Evolutionary conservation across 164 flowering plant species (phyloP), one percentile per base, ranked within the genome.

Genomic region (Akebia trifoliata): DNA sequence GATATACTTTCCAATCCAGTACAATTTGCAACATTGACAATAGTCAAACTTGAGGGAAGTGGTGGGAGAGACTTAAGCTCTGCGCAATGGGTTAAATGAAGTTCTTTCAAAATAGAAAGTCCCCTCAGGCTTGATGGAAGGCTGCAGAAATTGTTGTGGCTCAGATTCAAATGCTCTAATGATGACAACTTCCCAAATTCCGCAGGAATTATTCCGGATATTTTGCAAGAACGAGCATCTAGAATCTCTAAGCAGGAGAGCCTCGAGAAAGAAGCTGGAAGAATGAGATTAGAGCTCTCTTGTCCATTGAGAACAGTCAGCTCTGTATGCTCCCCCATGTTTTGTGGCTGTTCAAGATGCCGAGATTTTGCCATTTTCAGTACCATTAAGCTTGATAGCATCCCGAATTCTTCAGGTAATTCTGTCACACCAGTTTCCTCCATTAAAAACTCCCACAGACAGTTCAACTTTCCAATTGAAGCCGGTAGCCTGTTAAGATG

Each of bases 391-490:
- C 52, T 57, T 22, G 61, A 45, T 4, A 57, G 52, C 51, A 40
- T 74, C 44, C 83, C 77, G 58, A 79, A 63, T 6, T 34, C 38
- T 35, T 61, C 71, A 4, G 77, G 78, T 24, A 76, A 57, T n/a
- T 68, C 57, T 43, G 60, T 53, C 9, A 79, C 66, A 12, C 63
- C 53, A 54, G 75, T 76, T 43, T 61, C 71, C 25, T 47, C 60
- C 74, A 76, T 69, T 5, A 6, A 29, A 2, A 79, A 38, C 24
- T 29, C 31, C 15, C 29, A 35, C 46, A 74, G 53, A 22, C 43
- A 53, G 26, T 57, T 74, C 34, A 78, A 59, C 0, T 69, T 56
- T 39, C 80, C 78, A 25, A 79, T 62, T 43, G 80, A 76, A 37
- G 38, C 50, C 31, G 80, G 81, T 14, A 79, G 65, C 20, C 29